A percentile compares a stretch with the other conserved stretches of the same genome.
These are phyloP conservation scores for Osmanthus fragrans DNA, from an alignment of 257 asterid genomes.

Conservation along the genomic window DNA sequence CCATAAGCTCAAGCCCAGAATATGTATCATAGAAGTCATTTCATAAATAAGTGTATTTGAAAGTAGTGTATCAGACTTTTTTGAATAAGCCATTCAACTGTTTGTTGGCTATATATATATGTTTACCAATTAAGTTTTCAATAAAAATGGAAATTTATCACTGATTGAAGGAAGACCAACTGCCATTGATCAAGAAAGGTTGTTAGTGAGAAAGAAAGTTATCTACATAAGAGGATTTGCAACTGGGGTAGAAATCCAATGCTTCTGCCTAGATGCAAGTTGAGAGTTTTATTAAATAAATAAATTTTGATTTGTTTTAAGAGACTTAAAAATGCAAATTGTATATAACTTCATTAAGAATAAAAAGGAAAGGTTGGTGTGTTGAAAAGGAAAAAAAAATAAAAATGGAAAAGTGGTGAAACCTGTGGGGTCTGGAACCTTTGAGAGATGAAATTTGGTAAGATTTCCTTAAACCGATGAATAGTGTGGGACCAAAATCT, in stretches of 20 bases:
- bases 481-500: no score
- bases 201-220: not conserved
- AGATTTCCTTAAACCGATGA: no score
- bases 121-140: no score
- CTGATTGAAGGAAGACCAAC: not conserved
- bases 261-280: not conserved
- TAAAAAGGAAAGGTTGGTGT: no score
- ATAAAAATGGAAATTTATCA: not conserved
- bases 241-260: not conserved
- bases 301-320: not conserved
- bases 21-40: conserved; percentile 44
- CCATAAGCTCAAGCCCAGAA: conserved; percentile 51
- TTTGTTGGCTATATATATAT: not conserved
- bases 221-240: not conserved
- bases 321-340: not conserved
- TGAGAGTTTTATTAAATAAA: not conserved
- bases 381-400: no score
- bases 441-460: no score
- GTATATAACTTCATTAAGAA: not conserved
- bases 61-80: not conserved
- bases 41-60: conserved; percentile 26
- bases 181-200: not conserved
- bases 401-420: no score
- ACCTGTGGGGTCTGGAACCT: no score
- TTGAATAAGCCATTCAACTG: not conserved